Evolutionary conservation across 495 filamentous ascomycete species (phyloP), one percentile per base, ranked within the genome.

Genomic region (Hyaloscypha hepaticicola): DNA sequence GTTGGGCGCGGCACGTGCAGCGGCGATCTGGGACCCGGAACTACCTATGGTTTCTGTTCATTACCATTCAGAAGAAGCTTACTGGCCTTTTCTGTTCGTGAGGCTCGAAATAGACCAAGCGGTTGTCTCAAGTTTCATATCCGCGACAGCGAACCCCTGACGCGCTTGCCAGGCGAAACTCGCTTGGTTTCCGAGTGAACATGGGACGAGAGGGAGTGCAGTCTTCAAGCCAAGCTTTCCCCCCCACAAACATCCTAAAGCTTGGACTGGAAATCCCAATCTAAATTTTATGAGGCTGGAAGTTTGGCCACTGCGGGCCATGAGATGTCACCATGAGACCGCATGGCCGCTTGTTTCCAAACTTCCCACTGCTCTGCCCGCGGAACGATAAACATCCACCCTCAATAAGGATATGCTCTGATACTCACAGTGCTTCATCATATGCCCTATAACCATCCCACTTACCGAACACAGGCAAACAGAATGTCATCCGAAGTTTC

Each of bases 401-500:
- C 6, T 28, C 19, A 25, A 31, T 25, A 25, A 56, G 24, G 24
- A 1, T 21, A 26, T 28, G 9, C 53, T 27, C 53, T 56, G 53
- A 56, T 31, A 56, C 53, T 24, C 27, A 21, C 25, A 28, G 2
- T 56, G 53, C 25, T 56, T 56, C 26, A 56, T 28, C 24, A 12
- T 28, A 31, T 56, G 53, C 26, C 50, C 50, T 52, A 52, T 1
- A 24, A 21, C 21, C 50, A 52, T 52, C 27, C 19, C 38, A 33
- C 24, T 25, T 25, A 33, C 53, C 7, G 27, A 56, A 31, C 5
- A 6, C 2, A 24, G 28, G 25, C 53, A 28, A 31, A 21, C 26
- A 31, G 53, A 56, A 56, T 56, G 53, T 56, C 53, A 56, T 56
- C 53, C 27, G 53, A 56, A 31, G 53, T 56, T 27, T 28, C 53